Evolutionary conservation across 768 basidiomycete species (phyloP), one percentile per base, ranked within the genome.

Genomic region (Termitomyces sp.): DNA sequence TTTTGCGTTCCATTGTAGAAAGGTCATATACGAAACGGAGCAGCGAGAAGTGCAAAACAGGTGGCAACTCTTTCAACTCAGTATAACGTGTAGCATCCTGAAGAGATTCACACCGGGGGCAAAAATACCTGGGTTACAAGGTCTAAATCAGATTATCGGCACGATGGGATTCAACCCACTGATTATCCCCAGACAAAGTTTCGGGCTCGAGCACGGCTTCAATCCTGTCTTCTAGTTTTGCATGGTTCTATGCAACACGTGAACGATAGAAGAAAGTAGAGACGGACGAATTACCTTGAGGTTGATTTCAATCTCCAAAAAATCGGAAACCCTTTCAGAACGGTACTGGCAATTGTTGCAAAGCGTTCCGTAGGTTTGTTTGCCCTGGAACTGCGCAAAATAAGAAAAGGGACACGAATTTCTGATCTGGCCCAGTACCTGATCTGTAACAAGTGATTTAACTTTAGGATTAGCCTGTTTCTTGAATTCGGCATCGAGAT

Each of bases 11-110:
- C 77, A 87, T 82, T 0, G 85, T 83, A 22, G 82, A 71, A 34
- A 86, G 61, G 70, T 95, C 91, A 63, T 88, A 98, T 28, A 91
- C 84, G 69, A 98, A 98, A n/a, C 96, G 90, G 54, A 96, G 79
- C 50, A 98, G 71, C 21, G 93, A 93, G 63, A 98, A 87, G 69
- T 98, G 92, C 2, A 98, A 77, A 6, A 94, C 87, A 0, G 92
- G 91, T 1, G 96, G 96, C 5, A 97, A 77, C 51, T 77, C 66
- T 24, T 76, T 77, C 14, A 96, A 70, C 62, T 86, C 78, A 2
- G 85, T 85, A 60, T 85, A 85, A 8, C 96, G 84, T 17, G 80
- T 85, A 5, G 96, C 96, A 56, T 92, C 82, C 66, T 87, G 85
- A 9, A 92, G 78, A 22, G 68, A 69, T 42, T 84, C 73, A 65